Evolutionary conservation across 2,329 filamentous ascomycete genomes (phyloP).

Genomic region (Aspergillus tubingensis): DNA sequence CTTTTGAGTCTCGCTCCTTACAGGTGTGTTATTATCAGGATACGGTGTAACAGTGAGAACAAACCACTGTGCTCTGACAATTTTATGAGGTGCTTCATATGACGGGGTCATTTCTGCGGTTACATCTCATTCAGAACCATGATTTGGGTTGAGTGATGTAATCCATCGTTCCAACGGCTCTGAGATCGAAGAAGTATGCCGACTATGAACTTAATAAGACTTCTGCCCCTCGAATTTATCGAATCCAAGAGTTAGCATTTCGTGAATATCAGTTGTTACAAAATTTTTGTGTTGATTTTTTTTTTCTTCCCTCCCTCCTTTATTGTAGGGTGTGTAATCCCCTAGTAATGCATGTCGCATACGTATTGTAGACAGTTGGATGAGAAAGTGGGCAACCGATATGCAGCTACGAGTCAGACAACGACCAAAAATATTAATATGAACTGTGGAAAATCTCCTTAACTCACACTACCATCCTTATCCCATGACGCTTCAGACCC

Average conservation of each 20-base stretch:
- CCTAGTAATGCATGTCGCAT: conserved; percentile 9
- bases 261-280: conserved; percentile 3
- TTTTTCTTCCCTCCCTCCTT: too few species aligned
- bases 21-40: conserved; percentile 12
- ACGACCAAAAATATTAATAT: not conserved
- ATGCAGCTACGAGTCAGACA: conserved; percentile 3
- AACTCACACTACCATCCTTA: not conserved
- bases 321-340: not conserved
- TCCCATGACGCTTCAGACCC: not conserved
- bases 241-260: not conserved
- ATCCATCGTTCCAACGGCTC: conserved; percentile 15
- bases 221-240: conserved; percentile 17
- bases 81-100: too few species aligned
- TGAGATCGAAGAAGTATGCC: conserved; percentile 4
- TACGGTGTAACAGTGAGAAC: too few species aligned
- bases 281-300: too few species aligned
- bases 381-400: not conserved
- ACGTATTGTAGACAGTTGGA: not conserved
- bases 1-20: conserved; percentile 25
- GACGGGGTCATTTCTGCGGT: too few species aligned
- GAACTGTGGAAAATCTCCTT: not conserved
- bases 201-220: not conserved
- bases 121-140: not conserved
- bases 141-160: not conserved
- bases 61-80: too few species aligned